Evolutionary conservation across 2,329 filamentous ascomycete species (phyloP).

Genomic region (Colletotrichum melonis): DNA sequence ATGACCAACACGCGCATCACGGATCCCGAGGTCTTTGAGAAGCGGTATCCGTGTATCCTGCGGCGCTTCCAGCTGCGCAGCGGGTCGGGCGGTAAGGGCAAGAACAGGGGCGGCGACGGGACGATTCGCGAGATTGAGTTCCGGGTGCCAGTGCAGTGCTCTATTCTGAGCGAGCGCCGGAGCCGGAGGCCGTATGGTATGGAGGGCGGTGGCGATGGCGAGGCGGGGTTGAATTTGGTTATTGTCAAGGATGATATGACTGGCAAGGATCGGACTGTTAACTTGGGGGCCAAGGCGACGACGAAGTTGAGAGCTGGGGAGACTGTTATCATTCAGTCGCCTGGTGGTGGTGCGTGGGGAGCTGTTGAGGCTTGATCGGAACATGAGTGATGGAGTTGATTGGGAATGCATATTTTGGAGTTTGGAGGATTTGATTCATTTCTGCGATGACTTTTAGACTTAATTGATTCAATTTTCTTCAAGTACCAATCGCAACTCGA

Average conservation of each 20-base stretch:
- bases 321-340: constrained; percentile 35
- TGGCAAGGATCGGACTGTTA: constrained; percentile 46
- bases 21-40: constrained; percentile 82
- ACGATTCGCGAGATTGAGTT: constrained; percentile 86
- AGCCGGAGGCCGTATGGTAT: constrained; percentile 83
- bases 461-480: background rate
- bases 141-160: constrained; percentile 80
- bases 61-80: constrained; percentile 74
- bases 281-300: constrained; percentile 35
- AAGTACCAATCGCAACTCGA: background rate
- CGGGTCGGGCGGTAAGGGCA: constrained; percentile 73
- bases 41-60: constrained; percentile 79
- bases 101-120: constrained; percentile 79
- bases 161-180: constrained; percentile 81
- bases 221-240: constrained; percentile 78
- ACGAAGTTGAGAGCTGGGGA: constrained; percentile 32
- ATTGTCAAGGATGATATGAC: constrained; percentile 51
- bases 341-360: constrained; percentile 34
- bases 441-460: background rate
- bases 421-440: background rate
- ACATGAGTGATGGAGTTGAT: too few species aligned
- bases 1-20: constrained; percentile 91
- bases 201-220: constrained; percentile 75
- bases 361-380: constrained; percentile 8
- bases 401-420: background rate